phyloP scores from a whole-genome alignment of 2,329 filamentous ascomycete genomes.

The Penicillium nordicum region DNA sequence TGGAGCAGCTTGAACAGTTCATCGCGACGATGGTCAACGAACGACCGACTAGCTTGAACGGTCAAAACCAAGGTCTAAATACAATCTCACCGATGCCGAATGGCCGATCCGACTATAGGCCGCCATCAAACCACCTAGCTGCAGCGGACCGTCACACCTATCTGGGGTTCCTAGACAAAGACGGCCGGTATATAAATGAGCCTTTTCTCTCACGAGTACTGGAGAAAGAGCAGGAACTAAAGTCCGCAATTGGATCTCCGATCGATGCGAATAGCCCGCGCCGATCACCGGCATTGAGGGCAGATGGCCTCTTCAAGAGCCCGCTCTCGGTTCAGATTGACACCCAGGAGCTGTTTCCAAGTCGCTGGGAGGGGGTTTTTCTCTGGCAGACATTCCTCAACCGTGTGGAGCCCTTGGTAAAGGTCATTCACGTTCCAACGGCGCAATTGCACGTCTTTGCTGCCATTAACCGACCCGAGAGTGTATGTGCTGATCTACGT shows the following conservation, averaged over 20 bases:
- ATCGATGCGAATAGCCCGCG: conserved; percentile 1
- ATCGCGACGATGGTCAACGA: conserved; percentile 13
- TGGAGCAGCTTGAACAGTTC: conserved; percentile 25
- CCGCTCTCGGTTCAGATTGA: conserved; percentile 14
- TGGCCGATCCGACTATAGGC: background rate
- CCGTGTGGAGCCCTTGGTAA: conserved; percentile 29
- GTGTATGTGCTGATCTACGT: conserved; percentile 18
- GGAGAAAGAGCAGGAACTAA: conserved; percentile 28
- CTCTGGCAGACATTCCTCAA: conserved; percentile 31
- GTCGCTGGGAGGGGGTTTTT: conserved; percentile 23
- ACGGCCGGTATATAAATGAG: conserved; percentile 32
- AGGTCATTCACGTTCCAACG: conserved; percentile 31
- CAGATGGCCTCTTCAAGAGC: conserved; percentile 24
- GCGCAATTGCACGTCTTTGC: conserved; percentile 26
- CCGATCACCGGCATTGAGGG: conserved; percentile 13
- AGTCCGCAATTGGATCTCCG: conserved; percentile 20
- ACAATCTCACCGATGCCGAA: background rate
- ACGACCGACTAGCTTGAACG: background rate
- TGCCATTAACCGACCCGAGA: conserved; percentile 25
- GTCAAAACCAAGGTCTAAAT: background rate
- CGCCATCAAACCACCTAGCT: background rate
- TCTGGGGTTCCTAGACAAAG: conserved; percentile 22
- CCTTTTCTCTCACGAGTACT: conserved; percentile 25
- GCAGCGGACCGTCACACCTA: background rate
- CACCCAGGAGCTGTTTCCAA: conserved; percentile 16